Base-by-base conservation (phyloP, 768 basidiomycete genomes). In the Suillus plorans region DNA sequence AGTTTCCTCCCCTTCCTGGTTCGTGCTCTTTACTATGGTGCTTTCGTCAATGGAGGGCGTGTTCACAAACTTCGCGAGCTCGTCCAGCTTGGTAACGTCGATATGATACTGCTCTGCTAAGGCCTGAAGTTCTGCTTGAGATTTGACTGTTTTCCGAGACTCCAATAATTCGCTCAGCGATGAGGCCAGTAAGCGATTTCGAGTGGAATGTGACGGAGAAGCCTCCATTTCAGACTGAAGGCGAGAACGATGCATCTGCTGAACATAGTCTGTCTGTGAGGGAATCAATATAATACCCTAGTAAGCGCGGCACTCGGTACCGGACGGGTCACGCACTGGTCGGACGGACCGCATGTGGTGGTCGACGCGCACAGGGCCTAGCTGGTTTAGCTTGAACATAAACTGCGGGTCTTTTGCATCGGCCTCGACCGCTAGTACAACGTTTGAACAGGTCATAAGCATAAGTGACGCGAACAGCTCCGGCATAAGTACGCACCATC, bases 331-430 rank as follows among this genome's bases (percentile, higher is more conserved):
- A 69, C 82, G 70, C 71, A 88, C 89, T 25, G 82, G 76, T 67
- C 74, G 81, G 60, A 85, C 68, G 7, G 80, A 73, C 64, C 80
- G 78, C 82, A 84, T 84, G 71, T 82, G 84, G 69, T 89, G 88
- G 69, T 91, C 85, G 14, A 94, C 90, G 39, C 78, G 80, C 28
- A 93, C 92, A 14, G 84, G 86, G 1, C 91, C 91, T 2, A 94
- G 78, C 44, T 75, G 79, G 68, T 68, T 84, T 59, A 95, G 76
- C 68, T 90, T 92, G 42, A 84, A 80, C 69, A 90, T 73, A 60
- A 94, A 84, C 34, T 92, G 84, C 2, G 90, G 89, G 70, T 95
- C 91, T 62, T 79, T 80, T n/a, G 85, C 82, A 68, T 94, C 91
- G 61, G 71, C 76, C 62, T 85, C 80, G 69, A 91, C 86, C 9